Base-by-base conservation (phyloP, 2,329 filamentous ascomycete genomes). In the Phaeosphaeriaceae sp. region DNA sequence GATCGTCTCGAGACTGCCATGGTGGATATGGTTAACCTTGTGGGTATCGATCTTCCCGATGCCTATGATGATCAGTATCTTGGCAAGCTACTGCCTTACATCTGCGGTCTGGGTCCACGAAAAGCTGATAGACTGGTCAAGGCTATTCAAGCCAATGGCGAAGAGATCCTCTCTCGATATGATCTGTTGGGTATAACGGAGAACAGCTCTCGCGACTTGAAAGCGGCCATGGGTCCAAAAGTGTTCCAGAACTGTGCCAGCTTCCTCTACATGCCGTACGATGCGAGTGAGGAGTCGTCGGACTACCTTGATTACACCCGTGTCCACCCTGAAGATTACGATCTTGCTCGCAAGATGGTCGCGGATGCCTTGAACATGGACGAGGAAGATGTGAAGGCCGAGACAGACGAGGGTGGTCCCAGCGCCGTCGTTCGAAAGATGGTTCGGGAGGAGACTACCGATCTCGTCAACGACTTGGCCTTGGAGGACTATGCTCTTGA, bases 211-310 rank as follows among this genome's bases (percentile, higher is more conserved):
- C 70, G 72, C 50, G 72, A 77, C 13, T 63, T 78, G 19, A 77
- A 74, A 56, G 68, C 73, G 11, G 75, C 75, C 19, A 92, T 98
- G 70, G 93, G 93, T 1, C 90, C 93, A 13, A 90, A 92, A 64
- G 93, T 98, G 23, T 99, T 93, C 90, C 93, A 93, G 77, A 99
- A 99, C 77, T 97, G 93, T 73, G 94, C 95, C 57, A 97, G 94
- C 81, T 98, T 98, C 81, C 81, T 99, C 35, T 96, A 89, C 74
- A 92, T 99, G 60, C 89, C 91, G 54, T 97, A 93, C 72, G 94
- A 97, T 65, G 85, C 88, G n/a, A 88, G 89, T 15, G 93, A 92
- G 68, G 86, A 89, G 1, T 86, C 91, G 15, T 92, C 94, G 0
- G 95, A 99, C 75, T 97, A 96, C 58, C 85, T 99, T 24, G 95